A percentile compares a stretch with the other conserved stretches of the same genome.
Conservation (phyloP, 78 protist species). For the Dictyostelium brefeldianum region DNA sequence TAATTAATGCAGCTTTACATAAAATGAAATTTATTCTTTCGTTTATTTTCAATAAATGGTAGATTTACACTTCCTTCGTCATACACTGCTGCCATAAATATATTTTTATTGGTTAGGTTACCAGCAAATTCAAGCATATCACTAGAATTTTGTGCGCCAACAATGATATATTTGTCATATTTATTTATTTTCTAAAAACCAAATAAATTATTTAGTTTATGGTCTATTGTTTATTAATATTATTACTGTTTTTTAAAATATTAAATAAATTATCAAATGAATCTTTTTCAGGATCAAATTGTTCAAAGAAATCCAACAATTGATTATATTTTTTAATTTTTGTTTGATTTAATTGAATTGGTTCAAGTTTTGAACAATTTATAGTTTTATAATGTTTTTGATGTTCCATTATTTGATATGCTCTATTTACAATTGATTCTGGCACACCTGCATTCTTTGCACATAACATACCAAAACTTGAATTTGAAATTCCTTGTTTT, state of each 20-base stretch:
- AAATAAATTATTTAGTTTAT: too few species aligned
- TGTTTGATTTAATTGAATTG: not conserved
- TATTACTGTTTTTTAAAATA: conserved; percentile 10
- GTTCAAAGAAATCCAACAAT: not conserved
- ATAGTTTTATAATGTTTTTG: conserved; percentile 31
- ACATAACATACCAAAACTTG: conserved; percentile 58
- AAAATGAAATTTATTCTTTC: too few species aligned
- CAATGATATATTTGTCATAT: too few species aligned
- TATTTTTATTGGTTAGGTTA: too few species aligned
- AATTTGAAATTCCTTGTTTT: conserved; percentile 18
- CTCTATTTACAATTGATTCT: conserved; percentile 12
- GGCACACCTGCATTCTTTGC: conserved; percentile 44
- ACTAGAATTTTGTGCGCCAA: too few species aligned
- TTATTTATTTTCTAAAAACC: not conserved
- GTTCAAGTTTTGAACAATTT: not conserved
- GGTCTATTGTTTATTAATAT: too few species aligned
- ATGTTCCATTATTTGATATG: conserved; percentile 32
- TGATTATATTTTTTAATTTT: not conserved
- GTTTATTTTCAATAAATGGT: too few species aligned
- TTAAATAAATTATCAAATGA: not conserved
- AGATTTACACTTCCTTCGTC: too few species aligned
- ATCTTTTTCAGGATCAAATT: conserved; percentile 18
- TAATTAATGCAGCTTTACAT: too few species aligned
- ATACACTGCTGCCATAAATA: too few species aligned
- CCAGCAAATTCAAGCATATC: too few species aligned